phyloP scores from a whole-genome alignment of 495 filamentous ascomycete genomes.

The Penicillium canescens region DNA sequence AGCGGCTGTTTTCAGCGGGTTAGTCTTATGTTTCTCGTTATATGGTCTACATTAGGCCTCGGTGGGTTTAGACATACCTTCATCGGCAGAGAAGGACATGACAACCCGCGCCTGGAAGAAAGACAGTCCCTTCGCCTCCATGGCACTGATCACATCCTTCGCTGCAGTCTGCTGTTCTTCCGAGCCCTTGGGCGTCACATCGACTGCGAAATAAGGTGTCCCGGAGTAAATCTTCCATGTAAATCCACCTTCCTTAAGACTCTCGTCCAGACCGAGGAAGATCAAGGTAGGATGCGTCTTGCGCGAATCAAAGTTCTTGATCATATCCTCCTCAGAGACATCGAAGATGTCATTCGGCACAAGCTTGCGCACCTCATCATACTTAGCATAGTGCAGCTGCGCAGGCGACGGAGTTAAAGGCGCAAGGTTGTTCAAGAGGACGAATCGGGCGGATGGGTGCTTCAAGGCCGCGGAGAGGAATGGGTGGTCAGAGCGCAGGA shows the following conservation, averaged over 20 bases:
- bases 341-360: constrained; percentile 71
- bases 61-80: constrained; percentile 48
- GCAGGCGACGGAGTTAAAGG: constrained; percentile 64
- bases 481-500: constrained; percentile 73
- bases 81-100: constrained; percentile 54
- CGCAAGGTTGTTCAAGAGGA: constrained; percentile 76
- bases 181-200: constrained; percentile 73
- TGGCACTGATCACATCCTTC: constrained; percentile 50
- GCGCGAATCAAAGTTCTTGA: constrained; percentile 73
- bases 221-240: constrained; percentile 68
- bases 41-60: not conserved
- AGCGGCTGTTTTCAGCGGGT: constrained; percentile 57
- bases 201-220: constrained; percentile 82
- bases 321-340: constrained; percentile 68
- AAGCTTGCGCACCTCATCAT: constrained; percentile 65
- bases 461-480: constrained; percentile 78
- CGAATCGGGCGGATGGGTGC: constrained; percentile 68
- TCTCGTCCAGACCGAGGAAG: constrained; percentile 86
- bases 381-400: constrained; percentile 60
- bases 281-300: constrained; percentile 66
- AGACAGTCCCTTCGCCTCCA: constrained; percentile 58
- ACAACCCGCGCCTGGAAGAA: constrained; percentile 62
- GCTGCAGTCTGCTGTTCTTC: constrained; percentile 47
- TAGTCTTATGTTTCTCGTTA: constrained; percentile 4
- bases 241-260: constrained; percentile 46